Base-by-base conservation (phyloP, 345 rosid species). In the Brassica juncea region DNA sequence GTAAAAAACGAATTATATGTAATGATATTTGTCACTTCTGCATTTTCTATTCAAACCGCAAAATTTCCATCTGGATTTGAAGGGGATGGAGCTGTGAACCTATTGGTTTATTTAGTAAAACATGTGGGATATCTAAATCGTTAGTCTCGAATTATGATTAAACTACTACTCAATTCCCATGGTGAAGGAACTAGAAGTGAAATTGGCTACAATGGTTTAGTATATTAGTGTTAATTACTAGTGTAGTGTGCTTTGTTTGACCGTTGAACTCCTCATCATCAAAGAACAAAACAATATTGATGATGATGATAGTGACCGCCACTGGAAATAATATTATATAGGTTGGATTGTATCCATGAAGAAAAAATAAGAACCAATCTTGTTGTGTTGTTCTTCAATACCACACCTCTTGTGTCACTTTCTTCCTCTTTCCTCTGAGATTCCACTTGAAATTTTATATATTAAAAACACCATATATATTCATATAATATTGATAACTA, bases 361-460 rank as follows among this genome's bases (percentile, higher is more conserved):
- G 74, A 79, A 74, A 79, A 73, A 79, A 68, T 2, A 60, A 58
- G 34, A 79, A 79, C 73, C 78, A 68, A 68, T 79, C 74, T 61
- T 27, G 30, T 1, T 31, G 35, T 72, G 35, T 71, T 71, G 55
- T 44, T 59, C 78, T 63, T 77, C 70, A 67, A 49, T 47, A 57
- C 14, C 70, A 58, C 74, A 79, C 82, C 78, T 34, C 74, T 73
- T 67, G 64, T 61, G 70, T 79, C 74, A 68, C 78, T 68, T 67
- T 79, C 78, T 47, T 37, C 54, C 57, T 73, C 32, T 60, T 35
- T 72, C 77, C 61, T 71, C 60, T 64, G 54, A 58, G 14, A 58
- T 58, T 58, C 63, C 63, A 58, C 31, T 58, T 8, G 6, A 23
- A 58, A 58, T 23, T 8, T 3, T 8, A 19, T 57, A 4, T 57